A percentile compares a stretch with the other conserved stretches of the same genome.
Evolutionary conservation across 2,329 filamentous ascomycete genomes (phyloP).

Genomic region (Aspergillus fumigatiaffinis): DNA sequence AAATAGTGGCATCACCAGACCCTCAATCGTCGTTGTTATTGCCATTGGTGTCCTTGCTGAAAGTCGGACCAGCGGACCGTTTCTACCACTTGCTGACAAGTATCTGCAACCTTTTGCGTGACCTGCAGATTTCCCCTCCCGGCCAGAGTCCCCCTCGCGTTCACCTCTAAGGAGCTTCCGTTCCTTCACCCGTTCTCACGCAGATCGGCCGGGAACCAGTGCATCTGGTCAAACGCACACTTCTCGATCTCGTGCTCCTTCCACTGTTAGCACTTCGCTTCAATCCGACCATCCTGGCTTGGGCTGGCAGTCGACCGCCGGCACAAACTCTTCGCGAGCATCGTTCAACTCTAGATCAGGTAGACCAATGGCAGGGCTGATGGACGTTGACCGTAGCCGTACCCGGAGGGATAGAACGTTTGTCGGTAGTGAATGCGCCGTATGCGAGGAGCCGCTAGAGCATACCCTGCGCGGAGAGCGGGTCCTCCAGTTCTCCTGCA

Average conservation of each 20-base stretch:
- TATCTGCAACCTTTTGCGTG: constrained; percentile 5
- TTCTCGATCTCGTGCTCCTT: constrained; percentile 23
- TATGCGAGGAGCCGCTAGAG: constrained; percentile 94
- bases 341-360: constrained; percentile 38
- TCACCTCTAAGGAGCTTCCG: constrained; percentile 29
- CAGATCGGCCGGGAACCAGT: constrained; percentile 28
- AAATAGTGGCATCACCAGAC: not conserved
- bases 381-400: constrained; percentile 72
- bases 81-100: constrained; percentile 2
- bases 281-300: constrained; percentile 17
- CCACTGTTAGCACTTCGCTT: constrained; percentile 18
- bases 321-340: constrained; percentile 29
- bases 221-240: constrained; percentile 24
- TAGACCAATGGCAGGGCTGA: constrained; percentile 57
- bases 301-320: constrained; percentile 14
- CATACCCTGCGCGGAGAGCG: constrained; percentile 91
- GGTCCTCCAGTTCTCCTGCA: constrained; percentile 91
- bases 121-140: constrained; percentile 25
- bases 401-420: constrained; percentile 88
- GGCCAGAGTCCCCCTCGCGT: constrained; percentile 30
- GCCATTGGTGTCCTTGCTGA: not conserved
- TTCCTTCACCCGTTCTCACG: constrained; percentile 23
- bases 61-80: not conserved
- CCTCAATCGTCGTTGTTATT: not conserved
- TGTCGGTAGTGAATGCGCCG: constrained; percentile 88